Base-by-base conservation (phyloP, 1,284 basidiomycete species). In the Papiliotrema fonsecae region DNA sequence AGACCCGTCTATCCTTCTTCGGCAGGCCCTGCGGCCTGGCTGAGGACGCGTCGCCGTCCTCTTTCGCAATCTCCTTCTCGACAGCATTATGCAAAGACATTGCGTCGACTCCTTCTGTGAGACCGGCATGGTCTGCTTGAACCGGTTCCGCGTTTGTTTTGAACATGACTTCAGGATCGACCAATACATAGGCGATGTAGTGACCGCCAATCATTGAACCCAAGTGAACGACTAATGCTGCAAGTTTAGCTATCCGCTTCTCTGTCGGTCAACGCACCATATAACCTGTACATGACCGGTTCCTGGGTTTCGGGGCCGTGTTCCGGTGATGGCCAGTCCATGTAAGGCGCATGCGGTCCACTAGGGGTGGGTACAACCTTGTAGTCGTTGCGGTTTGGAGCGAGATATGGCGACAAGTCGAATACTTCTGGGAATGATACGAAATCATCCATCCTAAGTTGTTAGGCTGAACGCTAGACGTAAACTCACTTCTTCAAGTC, bases 191-290 rank as follows among this genome's bases (percentile, higher is more conserved):
- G 9, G 86, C 83, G 45, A 91, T 77, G 62, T 91, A 92, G 66
- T 92, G 88, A 0, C 88, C 89, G 13, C 86, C 86, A 43, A 88
- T 85, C 85, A 93, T 90, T 2, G 69, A 65, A 22, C 90, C 90
- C 49, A 89, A 84, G 71, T 96, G 92, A 43, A 93, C 88, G 4
- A 96, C 87, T 2, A 94, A 86, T 22, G 88, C 87, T 70, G 46
- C 39, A 62, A 38, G 47, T 57, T 69, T 71, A 10, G 30, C 30
- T 16, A 52, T 60, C 49, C n/a, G 16, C 27, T 14, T 18, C 11
- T 22, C 6, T 43, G 19, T 49, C 22, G 25, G 21, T 28, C 14
- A 28, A 62, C 64, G 42, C 45, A 65, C 69, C 70, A 44, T 73
- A 72, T 2, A 75, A 61, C 40, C 60, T 54, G 51, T 74, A 74